Percentiles rank a stretch among this genome's conserved stretches.
These are phyloP conservation scores for Colletotrichum musicola DNA, from an alignment of 2,329 filamentous ascomycete genomes.

Conservation along the genomic window DNA sequence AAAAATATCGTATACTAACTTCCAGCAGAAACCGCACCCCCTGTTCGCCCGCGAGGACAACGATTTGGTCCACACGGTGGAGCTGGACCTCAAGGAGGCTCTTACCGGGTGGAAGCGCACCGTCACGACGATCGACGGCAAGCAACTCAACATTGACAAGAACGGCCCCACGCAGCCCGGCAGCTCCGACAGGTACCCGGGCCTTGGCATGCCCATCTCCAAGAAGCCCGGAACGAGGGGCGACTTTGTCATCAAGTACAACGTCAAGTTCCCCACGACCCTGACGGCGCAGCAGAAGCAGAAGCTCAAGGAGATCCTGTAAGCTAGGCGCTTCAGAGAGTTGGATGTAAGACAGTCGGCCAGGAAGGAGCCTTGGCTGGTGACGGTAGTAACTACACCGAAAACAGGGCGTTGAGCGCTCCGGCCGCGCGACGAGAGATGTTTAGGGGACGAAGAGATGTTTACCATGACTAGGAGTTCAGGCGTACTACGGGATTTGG, in stretches of 20 bases:
- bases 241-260: constrained; percentile 89
- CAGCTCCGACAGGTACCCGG: constrained; percentile 83
- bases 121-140: constrained; percentile 94
- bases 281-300: constrained; percentile 85
- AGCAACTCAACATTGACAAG: constrained; percentile 83
- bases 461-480: constrained; percentile 34
- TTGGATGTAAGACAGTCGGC: not conserved
- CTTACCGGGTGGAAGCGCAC: constrained; percentile 93
- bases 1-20: constrained; percentile 52
- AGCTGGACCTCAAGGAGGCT: constrained; percentile 91
- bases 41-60: constrained; percentile 90
- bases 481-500: not conserved
- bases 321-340: constrained; percentile 39
- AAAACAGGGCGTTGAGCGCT: constrained; percentile 1
- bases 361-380: not conserved
- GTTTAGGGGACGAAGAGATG: constrained; percentile 5
- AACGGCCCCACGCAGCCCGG: constrained; percentile 87
- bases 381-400: not conserved
- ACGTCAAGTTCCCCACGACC: constrained; percentile 89
- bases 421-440: constrained; percentile 9
- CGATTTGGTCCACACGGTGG: constrained; percentile 82
- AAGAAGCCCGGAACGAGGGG: constrained; percentile 89
- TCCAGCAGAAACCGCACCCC: constrained; percentile 82
- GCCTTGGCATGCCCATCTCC: constrained; percentile 92
- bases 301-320: constrained; percentile 83